These are phyloP conservation scores for Solioccasus polychromus DNA, from an alignment of 768 basidiomycete species.

Conservation along the genomic window DNA sequence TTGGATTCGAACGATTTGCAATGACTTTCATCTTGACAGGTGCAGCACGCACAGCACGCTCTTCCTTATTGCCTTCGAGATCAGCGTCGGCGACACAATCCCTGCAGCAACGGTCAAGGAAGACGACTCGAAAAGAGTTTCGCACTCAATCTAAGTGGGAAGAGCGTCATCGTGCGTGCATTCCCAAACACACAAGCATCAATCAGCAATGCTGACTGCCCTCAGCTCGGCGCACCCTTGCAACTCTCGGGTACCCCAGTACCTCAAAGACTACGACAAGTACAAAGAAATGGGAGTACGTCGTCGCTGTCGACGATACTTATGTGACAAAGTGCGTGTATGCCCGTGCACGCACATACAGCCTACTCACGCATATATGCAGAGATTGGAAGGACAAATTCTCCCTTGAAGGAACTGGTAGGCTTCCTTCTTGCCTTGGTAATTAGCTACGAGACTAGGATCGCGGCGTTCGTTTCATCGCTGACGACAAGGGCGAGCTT, in stretches of 20 bases:
- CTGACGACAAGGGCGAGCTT: constrained; percentile 66
- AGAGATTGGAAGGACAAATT: constrained; percentile 70
- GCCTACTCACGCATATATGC: constrained; percentile 1
- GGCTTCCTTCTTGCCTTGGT: constrained; percentile 10
- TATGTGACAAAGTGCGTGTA: constrained; percentile 60
- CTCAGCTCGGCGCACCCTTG: constrained; percentile 70
- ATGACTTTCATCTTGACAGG: constrained; percentile 50
- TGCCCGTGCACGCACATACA: constrained; percentile 4
- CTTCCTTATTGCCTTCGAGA: constrained; percentile 47
- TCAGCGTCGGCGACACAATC: constrained; percentile 38
- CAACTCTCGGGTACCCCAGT: constrained; percentile 58
- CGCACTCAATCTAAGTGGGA: constrained; percentile 50
- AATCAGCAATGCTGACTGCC: neutral
- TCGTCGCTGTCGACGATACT: constrained; percentile 76
- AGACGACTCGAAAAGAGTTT: constrained; percentile 43
- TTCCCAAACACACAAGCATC: too few relatives aligned
- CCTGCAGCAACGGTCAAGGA: constrained; percentile 58
- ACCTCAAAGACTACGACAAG: constrained; percentile 61
- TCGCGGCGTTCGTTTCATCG: constrained; percentile 60
- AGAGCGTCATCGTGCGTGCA: constrained; percentile 57
- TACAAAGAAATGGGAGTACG: constrained; percentile 77
- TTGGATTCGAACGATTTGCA: too few relatives aligned
- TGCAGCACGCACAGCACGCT: constrained; percentile 53
- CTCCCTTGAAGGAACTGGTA: constrained; percentile 55
- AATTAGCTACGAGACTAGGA: too few relatives aligned